phyloP scores from a whole-genome alignment of 148 eudicot species.

The Nyssa sinensis region DNA sequence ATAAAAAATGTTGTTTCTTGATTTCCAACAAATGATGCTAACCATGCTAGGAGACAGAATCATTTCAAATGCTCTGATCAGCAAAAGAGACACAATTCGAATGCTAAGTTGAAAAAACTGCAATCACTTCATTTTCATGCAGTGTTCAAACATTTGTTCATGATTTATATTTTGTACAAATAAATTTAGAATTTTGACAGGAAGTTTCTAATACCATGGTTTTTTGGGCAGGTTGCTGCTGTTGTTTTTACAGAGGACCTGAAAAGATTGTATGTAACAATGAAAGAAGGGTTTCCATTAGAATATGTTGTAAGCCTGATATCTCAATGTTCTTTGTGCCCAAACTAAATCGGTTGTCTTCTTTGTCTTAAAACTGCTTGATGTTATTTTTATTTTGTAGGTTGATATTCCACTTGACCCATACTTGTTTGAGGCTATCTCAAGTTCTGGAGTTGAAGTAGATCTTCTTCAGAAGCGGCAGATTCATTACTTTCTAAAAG shows the following conservation, averaged over 20 bases:
- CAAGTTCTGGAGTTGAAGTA: slow-evolving; percentile 82
- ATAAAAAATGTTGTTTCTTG: too few species aligned
- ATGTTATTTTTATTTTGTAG: slow-evolving; percentile 32
- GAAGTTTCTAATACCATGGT: neutral
- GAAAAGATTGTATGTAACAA: slow-evolving; percentile 76
- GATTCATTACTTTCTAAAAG: slow-evolving; percentile 73
- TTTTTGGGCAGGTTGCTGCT: slow-evolving; percentile 75
- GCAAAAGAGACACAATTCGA: neutral
- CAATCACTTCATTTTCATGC: neutral
- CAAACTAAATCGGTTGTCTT: slow-evolving; percentile 13
- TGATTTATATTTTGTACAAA: neutral
- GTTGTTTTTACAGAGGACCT: slow-evolving; percentile 94
- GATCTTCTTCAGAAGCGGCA: slow-evolving; percentile 90
- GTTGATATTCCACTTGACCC: slow-evolving; percentile 98
- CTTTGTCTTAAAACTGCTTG: slow-evolving; percentile 17
- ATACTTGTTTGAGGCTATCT: slow-evolving; percentile 77
- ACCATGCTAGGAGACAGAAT: neutral
- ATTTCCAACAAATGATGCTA: neutral
- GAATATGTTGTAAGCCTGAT: slow-evolving; percentile 71
- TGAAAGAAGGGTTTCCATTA: slow-evolving; percentile 94
- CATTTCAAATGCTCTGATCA: neutral
- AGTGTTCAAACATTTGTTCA: neutral
- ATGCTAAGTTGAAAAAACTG: neutral
- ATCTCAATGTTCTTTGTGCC: slow-evolving; percentile 7
- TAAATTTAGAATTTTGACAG: neutral